Base-by-base conservation (phyloP, 1,284 basidiomycete genomes). In the Earliella scabrosa region DNA sequence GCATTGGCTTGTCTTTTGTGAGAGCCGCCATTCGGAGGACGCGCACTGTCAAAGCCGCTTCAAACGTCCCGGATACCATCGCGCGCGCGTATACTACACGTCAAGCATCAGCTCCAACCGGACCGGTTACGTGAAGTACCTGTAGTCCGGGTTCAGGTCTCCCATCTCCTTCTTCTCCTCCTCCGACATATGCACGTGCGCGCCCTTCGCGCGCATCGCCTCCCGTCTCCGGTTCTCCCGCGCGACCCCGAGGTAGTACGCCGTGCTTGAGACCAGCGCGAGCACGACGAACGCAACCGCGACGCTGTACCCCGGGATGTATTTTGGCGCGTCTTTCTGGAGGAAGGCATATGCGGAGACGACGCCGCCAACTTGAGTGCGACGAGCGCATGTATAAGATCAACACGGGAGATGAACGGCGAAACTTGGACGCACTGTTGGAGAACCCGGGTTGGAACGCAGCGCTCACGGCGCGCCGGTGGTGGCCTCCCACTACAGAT, bases 361-460 rank as follows among this genome's bases (percentile, higher is more conserved):
- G 63, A 72, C 69, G 2, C 68, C 70, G 14, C 69, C 70, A 45
- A 68, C 66, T 68, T n/a, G n/a, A n/a, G 44, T 61, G 23, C 20
- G 10, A 1, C 20, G 23, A 1, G 26, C 26, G 26, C 29, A 45
- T 23, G 32, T 23, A 11, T 20, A 9, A 16, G 13, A 7, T 18
- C 9, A 10, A 26, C n/a, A 13, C 7, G n/a, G 11, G 41, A 38
- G 13, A 20, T 14, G 21, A 24, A 21, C 9, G 29, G 23, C n/a
- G n/a, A n/a, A 21, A 6, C 24, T 14, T 16, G 21, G 47, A 63
- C 67, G 58, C 32, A 67, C 67, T 61, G 58, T 68, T 68, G 1
- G 69, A 68, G 45, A 69, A 69, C 3, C 70, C 68, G 39, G 71
- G 59, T 49, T 72, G 71, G 60, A 60, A 72, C 6, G 67, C 70